A percentile compares a stretch with the other conserved stretches of the same genome.
Evolutionary conservation across 805 yeast species (phyloP).

Genomic region (Candida maesae): DNA sequence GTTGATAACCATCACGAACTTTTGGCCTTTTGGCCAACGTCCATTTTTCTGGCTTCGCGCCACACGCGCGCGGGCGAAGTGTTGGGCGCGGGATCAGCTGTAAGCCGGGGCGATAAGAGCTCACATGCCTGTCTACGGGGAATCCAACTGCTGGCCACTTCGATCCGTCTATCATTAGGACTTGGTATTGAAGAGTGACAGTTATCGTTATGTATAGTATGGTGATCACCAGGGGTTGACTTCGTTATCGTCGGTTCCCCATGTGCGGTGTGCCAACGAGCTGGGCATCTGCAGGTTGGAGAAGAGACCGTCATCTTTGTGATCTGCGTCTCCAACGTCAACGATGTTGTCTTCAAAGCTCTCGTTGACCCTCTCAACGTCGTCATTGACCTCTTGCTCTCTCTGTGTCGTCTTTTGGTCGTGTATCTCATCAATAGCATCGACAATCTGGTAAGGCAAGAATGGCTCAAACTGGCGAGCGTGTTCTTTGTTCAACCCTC

Average conservation of each 20-base stretch:
- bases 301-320: conserved; percentile 46
- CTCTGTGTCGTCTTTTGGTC: conserved; percentile 36
- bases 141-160: no score
- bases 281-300: conserved; percentile 46
- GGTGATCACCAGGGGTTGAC: conserved; percentile 59
- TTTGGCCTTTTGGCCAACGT: conserved; percentile 1
- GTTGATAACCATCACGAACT: neutral
- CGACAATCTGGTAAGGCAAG: conserved; percentile 65
- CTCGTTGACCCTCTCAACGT: conserved; percentile 15
- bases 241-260: conserved; percentile 52
- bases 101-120: no score
- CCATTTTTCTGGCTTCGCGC: no score
- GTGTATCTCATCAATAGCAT: conserved; percentile 65
- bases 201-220: neutral
- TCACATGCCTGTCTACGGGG: no score
- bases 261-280: conserved; percentile 46
- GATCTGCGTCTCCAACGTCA: conserved; percentile 12
- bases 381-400: conserved; percentile 19
- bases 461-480: conserved; percentile 65
- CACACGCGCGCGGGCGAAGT: no score
- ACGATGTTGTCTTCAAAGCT: conserved; percentile 15
- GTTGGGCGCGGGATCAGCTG: no score
- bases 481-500: conserved; percentile 52
- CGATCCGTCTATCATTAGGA: no score
- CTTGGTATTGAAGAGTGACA: no score